These are phyloP conservation scores for Aureobasidium sp. DNA, from an alignment of 2,329 filamentous ascomycete species.

Conservation along the genomic window DNA sequence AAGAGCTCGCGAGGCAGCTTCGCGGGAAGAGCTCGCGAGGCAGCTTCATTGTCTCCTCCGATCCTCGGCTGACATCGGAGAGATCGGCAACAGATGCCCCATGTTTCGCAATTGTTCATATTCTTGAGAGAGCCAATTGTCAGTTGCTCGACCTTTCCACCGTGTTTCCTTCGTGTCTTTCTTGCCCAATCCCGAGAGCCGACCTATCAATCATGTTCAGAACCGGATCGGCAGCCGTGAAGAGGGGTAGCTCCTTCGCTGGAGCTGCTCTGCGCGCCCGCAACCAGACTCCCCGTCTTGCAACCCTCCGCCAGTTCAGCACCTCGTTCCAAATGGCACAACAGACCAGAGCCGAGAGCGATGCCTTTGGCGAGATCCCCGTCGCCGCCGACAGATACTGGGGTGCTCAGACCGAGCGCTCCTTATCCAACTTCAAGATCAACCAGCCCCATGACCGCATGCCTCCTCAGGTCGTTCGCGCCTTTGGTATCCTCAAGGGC, in stretches of 20 bases:
- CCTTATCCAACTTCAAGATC: slow-evolving; percentile 96
- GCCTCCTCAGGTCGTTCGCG: slow-evolving; percentile 84
- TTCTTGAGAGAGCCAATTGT: background rate
- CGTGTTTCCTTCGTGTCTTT: background rate
- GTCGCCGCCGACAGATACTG: slow-evolving; percentile 92
- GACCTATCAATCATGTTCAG: slow-evolving; percentile 6
- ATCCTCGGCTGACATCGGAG: slow-evolving; percentile 6
- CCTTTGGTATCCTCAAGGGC: slow-evolving; percentile 95
- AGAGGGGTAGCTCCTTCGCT: slow-evolving; percentile 12
- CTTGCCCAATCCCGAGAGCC: background rate
- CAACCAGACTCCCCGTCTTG: slow-evolving; percentile 4
- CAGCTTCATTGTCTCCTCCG: background rate
- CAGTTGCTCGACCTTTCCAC: background rate
- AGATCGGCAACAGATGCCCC: slow-evolving; percentile 2
- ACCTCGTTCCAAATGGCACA: slow-evolving; percentile 29
- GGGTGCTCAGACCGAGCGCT: slow-evolving; percentile 95
- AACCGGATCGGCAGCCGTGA: slow-evolving; percentile 6
- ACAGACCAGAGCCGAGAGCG: slow-evolving; percentile 74
- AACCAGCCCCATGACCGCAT: slow-evolving; percentile 99
- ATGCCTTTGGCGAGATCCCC: slow-evolving; percentile 96
- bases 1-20: background rate
- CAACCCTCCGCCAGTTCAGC: slow-evolving; percentile 21
- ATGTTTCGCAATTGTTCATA: slow-evolving; percentile 1
- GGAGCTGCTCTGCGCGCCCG: background rate
- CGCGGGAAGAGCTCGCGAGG: background rate